Percentiles rank a stretch among this genome's conserved stretches.
phyloP scores from a whole-genome alignment of 352 stramenopile genomes.

The Globisporangium orthogonon region DNA sequence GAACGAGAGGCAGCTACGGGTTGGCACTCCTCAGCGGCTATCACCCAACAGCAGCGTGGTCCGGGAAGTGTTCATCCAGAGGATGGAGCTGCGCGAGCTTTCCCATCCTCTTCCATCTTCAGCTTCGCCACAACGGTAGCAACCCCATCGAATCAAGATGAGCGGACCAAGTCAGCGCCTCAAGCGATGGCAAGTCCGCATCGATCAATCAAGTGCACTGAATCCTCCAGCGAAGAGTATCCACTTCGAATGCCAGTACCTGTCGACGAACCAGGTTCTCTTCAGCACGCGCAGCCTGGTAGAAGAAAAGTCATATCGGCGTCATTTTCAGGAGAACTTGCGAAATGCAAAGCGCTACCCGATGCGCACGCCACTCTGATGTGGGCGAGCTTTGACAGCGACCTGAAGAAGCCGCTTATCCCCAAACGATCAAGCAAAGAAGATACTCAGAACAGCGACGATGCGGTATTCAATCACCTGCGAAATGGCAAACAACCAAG shows the following conservation, averaged over 20 bases:
- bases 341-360: neutral
- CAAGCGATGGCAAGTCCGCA: no score
- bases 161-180: no score
- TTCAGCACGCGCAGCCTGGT: neutral
- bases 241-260: neutral
- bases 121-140: neutral
- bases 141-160: neutral
- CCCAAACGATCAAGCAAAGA: neutral
- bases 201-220: neutral
- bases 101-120: conserved; percentile 3
- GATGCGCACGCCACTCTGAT: neutral
- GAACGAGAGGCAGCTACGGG: neutral
- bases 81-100: neutral
- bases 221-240: neutral
- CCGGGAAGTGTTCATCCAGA: neutral
- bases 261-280: neutral
- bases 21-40: neutral
- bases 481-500: neutral
- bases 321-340: conserved; percentile 1
- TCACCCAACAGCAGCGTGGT: neutral
- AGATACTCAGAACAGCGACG: neutral
- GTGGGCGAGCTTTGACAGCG: conserved; percentile 13
- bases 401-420: conserved; percentile 4
- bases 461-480: neutral
- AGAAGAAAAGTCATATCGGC: neutral